Percentiles rank a stretch among this genome's conserved stretches.
Evolutionary conservation across 192 early-diverging fungal species (phyloP).

Genomic region (Backusella psychrophila): DNA sequence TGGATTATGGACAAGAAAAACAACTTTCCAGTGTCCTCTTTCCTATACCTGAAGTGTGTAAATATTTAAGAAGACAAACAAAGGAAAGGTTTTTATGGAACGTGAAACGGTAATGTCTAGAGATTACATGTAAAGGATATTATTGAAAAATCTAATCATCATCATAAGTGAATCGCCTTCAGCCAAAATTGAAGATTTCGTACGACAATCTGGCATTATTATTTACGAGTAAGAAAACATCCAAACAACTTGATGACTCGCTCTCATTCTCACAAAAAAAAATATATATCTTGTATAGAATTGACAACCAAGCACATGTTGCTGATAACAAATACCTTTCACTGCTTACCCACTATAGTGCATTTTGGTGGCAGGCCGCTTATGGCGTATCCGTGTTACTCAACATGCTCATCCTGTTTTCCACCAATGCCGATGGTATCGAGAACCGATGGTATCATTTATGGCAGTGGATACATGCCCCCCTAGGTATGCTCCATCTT

Average conservation of each 20-base stretch:
- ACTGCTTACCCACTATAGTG: slow-evolving; percentile 11
- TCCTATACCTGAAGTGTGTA: slow-evolving; percentile 27
- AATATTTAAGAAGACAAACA: slow-evolving; percentile 19
- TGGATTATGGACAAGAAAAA: slow-evolving; percentile 31
- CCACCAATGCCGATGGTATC: neutral
- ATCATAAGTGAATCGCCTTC: slow-evolving; percentile 23
- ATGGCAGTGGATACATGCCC: neutral
- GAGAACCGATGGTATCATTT: neutral
- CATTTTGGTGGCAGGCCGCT: slow-evolving; percentile 20
- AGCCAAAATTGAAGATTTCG: slow-evolving; percentile 26
- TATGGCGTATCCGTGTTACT: slow-evolving; percentile 14
- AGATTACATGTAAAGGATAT: neutral
- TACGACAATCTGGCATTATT: slow-evolving; percentile 18
- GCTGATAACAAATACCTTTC: slow-evolving; percentile 18
- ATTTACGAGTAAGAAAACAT: slow-evolving; percentile 18
- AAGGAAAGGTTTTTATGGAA: slow-evolving; percentile 30
- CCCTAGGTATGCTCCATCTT: neutral
- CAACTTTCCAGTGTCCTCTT: slow-evolving; percentile 22
- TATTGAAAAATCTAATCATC: neutral
- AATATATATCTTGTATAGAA: neutral
- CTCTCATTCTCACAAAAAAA: too few relatives aligned
- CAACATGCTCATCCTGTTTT: slow-evolving; percentile 16
- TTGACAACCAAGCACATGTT: slow-evolving; percentile 24
- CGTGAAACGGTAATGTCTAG: slow-evolving; percentile 18
- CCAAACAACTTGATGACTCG: too few relatives aligned